phyloP scores from a whole-genome alignment of 2,329 filamentous ascomycete species.

The Coccinonectria pachysandricola region DNA sequence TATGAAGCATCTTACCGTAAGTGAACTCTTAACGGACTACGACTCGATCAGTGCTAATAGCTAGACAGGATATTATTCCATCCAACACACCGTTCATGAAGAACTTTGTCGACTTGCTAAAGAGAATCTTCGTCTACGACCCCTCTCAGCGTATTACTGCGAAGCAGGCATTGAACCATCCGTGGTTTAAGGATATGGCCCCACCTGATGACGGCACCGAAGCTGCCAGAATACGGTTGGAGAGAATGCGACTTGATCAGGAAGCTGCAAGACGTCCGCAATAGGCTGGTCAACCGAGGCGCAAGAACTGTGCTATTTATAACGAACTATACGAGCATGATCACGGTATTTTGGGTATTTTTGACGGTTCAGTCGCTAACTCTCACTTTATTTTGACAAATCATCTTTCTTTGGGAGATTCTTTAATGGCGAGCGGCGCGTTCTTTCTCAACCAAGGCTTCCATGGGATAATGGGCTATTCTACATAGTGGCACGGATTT shows the following conservation, averaged over 20 bases:
- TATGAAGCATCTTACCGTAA: conserved; percentile 58
- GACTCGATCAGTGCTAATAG: too few relatives aligned
- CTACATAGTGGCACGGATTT: too few relatives aligned
- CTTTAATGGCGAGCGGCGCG: conserved; percentile 12
- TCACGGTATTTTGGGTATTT: conserved; percentile 19
- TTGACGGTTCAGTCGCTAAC: conserved; percentile 13
- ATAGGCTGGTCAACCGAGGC: conserved; percentile 17
- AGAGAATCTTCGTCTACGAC: conserved; percentile 60
- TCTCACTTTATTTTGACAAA: conserved; percentile 8
- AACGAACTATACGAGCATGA: conserved; percentile 22
- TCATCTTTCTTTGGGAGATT: conserved; percentile 12
- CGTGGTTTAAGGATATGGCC: conserved; percentile 56
- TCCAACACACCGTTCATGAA: conserved; percentile 47
- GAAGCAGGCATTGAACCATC: conserved; percentile 54
- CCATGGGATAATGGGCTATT: conserved; percentile 13
- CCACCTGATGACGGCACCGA: conserved; percentile 58
- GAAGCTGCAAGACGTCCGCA: conserved; percentile 18
- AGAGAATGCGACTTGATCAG: conserved; percentile 36
- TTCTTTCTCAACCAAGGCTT: conserved; percentile 12
- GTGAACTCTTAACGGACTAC: too few relatives aligned
- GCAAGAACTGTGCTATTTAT: conserved; percentile 5
- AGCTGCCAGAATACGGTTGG: conserved; percentile 51
- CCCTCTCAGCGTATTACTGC: conserved; percentile 55
- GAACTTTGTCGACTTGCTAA: conserved; percentile 53
- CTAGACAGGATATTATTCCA: conserved; percentile 52